Conservation (phyloP, 306 rosid genomes). For the Crotalaria pallida region DNA sequence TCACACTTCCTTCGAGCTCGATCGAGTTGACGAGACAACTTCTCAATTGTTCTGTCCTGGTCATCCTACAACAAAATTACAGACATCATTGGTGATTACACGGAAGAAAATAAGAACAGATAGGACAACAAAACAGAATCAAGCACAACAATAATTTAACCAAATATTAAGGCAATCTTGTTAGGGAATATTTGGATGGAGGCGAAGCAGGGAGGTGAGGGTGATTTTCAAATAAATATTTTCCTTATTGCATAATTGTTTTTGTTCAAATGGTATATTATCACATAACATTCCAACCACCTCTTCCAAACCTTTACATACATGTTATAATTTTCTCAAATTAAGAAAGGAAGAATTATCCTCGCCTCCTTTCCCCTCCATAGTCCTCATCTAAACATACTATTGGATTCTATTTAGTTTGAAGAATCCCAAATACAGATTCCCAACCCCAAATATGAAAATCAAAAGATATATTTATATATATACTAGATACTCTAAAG, state of each 20-base stretch:
- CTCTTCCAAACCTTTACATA: neutral
- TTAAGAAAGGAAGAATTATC: no score
- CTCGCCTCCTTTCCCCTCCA: no score
- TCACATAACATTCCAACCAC: neutral
- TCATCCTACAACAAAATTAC: conserved; percentile 33
- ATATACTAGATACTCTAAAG: neutral
- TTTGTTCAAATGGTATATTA: no score
- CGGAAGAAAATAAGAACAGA: neutral
- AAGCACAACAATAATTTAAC: neutral
- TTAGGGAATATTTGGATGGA: neutral
- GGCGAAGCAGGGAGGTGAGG: neutral
- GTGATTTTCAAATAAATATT: neutral
- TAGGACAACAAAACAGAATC: neutral
- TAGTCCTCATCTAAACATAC: no score
- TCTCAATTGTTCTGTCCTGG: conserved; percentile 39
- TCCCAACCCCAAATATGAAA: neutral
- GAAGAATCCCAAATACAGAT: neutral
- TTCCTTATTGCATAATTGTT: no score
- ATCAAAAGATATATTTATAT: no score
- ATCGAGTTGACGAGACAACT: conserved; percentile 33
- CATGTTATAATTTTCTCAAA: no score
- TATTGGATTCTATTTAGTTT: neutral
- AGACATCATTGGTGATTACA: neutral
- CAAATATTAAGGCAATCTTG: neutral
- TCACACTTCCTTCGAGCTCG: conserved; percentile 41